Base-by-base conservation (phyloP, 208 protist genomes). In the Leishmania tarentolae region DNA sequence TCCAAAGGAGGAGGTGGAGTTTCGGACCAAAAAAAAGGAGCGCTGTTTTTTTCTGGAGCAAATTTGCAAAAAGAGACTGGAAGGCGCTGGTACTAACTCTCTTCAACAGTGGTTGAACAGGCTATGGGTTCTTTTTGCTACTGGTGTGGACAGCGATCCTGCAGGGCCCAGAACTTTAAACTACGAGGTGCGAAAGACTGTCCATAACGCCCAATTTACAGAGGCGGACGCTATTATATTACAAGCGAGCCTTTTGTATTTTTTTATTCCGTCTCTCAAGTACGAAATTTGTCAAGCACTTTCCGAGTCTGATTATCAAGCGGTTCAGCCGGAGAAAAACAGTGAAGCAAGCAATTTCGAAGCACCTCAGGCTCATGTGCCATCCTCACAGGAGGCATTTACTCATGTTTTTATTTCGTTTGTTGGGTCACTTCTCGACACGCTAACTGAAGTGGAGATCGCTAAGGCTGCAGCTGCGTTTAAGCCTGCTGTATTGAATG, bases 361-460 rank as follows among this genome's bases (percentile, higher is more conserved):
- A 53, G 24, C 78, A 9, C 81, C 76, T 0, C 77, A 87, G 61
- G 65, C 59, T 15, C 73, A 56, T 31, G 75, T 81, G 42, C 88
- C 86, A 56, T 73, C 70, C 24, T 52, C 78, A n/a, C 88, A 91
- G 44, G 77, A 76, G 35, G 66, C 83, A 35, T 96, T 96, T 69
- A 85, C 89, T 9, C 76, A 80, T 52, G 85, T 90, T 8, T 83
- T 95, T 19, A 69, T 89, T 44, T 75, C 79, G 7, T 92, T 89
- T 74, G 65, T 96, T 17, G 93, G 91, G 0, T 81, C 85, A 19
- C 79, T 96, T 65, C 79, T 94, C 42, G 93, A 96, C 52, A 93
- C 93, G 7, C 69, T 96, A 21, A 96, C 93, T 17, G 90, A 94
- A 44, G 84, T 85, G 17, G 91, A 96, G 74, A 17, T 93, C 31